Percentiles rank a stretch among this genome's conserved stretches.
phyloP scores from a whole-genome alignment of 352 stramenopile genomes.

The Blastocystis sp. region DNA sequence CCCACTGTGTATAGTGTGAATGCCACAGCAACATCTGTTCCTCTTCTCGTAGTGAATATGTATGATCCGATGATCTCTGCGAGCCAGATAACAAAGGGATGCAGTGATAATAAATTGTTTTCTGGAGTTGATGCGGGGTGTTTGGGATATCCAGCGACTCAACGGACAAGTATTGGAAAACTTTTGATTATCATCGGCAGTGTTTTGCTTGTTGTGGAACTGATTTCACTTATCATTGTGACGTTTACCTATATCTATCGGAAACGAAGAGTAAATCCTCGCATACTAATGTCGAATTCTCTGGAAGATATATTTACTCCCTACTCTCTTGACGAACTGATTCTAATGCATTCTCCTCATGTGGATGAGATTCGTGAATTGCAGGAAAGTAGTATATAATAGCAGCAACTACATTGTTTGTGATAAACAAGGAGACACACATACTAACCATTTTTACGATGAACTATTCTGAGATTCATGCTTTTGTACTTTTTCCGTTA shows the following conservation, averaged over 20 bases:
- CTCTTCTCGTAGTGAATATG: not conserved
- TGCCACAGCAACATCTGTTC: not conserved
- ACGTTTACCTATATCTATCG: conserved; percentile 1
- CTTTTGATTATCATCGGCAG: not conserved
- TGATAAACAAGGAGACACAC: not conserved
- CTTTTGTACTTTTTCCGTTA: not conserved
- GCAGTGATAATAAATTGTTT: conserved; percentile 26
- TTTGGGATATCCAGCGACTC: not conserved
- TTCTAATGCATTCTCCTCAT: conserved; percentile 9
- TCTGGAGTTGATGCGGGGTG: not conserved
- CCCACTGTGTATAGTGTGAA: not conserved
- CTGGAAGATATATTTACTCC: conserved; percentile 32
- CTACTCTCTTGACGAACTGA: not conserved
- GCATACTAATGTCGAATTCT: not conserved
- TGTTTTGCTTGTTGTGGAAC: not conserved
- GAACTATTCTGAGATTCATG: not conserved
- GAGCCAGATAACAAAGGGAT: conserved; percentile 10
- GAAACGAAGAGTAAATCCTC: conserved; percentile 20
- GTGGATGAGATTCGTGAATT: not conserved
- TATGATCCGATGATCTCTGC: conserved; percentile 18
- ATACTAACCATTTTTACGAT: not conserved
- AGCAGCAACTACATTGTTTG: not conserved
- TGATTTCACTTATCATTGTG: not conserved
- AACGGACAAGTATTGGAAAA: not conserved
- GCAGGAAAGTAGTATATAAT: not conserved